A percentile compares a stretch with the other conserved stretches of the same genome.
phyloP scores from a whole-genome alignment of 2,329 filamentous ascomycete genomes.

The Aaosphaeria pasadenensis region DNA sequence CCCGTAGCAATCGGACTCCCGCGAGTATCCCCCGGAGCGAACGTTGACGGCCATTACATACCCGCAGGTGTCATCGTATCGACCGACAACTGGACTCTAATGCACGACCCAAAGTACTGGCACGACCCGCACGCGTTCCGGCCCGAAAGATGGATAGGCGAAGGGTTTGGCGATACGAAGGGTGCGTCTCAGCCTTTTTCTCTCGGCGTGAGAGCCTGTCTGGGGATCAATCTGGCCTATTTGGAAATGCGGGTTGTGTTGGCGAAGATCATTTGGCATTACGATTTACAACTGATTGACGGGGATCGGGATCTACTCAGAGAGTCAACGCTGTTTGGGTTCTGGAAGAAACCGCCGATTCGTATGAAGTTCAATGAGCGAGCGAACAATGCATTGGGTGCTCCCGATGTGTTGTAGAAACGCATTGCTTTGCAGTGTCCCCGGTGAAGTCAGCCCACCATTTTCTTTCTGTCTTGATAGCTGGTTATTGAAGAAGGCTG shows the following conservation, averaged over 20 bases:
- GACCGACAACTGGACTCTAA: slow-evolving; percentile 3
- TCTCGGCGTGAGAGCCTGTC: slow-evolving; percentile 10
- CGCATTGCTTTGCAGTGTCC: too few relatives aligned
- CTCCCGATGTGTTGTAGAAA: too few relatives aligned
- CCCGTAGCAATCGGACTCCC: slow-evolving; percentile 19
- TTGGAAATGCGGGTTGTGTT: slow-evolving; percentile 37
- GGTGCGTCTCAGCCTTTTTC: slow-evolving; percentile 11
- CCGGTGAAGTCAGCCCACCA: too few relatives aligned
- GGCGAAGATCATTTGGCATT: slow-evolving; percentile 36
- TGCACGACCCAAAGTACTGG: slow-evolving; percentile 3
- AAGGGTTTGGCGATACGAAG: slow-evolving; percentile 9
- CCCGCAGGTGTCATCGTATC: slow-evolving; percentile 14
- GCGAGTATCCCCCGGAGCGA: slow-evolving; percentile 17
- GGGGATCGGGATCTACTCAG: neutral
- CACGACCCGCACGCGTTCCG: slow-evolving; percentile 4
- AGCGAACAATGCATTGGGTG: too few relatives aligned
- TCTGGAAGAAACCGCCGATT: too few relatives aligned
- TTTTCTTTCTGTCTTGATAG: too few relatives aligned
- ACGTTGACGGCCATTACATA: slow-evolving; percentile 27
- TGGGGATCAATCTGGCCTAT: slow-evolving; percentile 27
- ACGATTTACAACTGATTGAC: slow-evolving; percentile 23
- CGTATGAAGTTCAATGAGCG: too few relatives aligned
- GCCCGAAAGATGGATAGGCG: slow-evolving; percentile 8
- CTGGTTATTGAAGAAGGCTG: too few relatives aligned
- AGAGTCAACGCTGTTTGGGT: too few relatives aligned